Evolutionary conservation across 2,329 filamentous ascomycete genomes (phyloP).

Genomic region (Neopestalotiopsis sp.): DNA sequence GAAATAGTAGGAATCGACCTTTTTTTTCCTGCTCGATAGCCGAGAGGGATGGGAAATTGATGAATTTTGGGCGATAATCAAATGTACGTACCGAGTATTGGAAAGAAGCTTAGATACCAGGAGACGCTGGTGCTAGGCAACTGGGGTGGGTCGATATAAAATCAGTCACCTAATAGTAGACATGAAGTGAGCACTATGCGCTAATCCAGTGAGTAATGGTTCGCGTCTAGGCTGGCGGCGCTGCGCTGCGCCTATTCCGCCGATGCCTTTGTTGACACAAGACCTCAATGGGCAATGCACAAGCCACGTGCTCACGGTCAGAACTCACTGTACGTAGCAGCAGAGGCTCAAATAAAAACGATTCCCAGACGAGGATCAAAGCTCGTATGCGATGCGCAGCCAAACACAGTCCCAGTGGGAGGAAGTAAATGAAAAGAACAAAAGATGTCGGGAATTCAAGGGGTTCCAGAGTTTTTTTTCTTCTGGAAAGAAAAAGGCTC

Average conservation of each 20-base stretch:
- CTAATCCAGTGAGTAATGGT: slow-evolving; percentile 16
- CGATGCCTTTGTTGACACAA: not conserved
- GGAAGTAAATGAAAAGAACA: too few relatives aligned
- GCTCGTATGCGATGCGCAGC: too few relatives aligned
- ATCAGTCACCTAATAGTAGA: not conserved
- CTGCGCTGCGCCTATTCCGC: not conserved
- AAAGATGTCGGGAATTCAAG: too few relatives aligned
- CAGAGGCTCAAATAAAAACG: too few relatives aligned
- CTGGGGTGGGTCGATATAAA: slow-evolving; percentile 16
- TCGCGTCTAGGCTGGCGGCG: slow-evolving; percentile 3
- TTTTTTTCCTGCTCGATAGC: slow-evolving; percentile 12
- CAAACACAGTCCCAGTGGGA: too few relatives aligned
- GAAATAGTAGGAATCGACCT: slow-evolving; percentile 13
- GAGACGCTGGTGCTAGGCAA: slow-evolving; percentile 5
- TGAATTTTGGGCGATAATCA: slow-evolving; percentile 8
- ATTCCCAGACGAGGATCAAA: too few relatives aligned
- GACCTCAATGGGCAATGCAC: too few relatives aligned
- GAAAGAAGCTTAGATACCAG: slow-evolving; percentile 12
- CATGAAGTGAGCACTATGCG: slow-evolving; percentile 14
- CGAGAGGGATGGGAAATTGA: slow-evolving; percentile 17
- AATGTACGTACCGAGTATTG: slow-evolving; percentile 10
- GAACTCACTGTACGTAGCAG: too few relatives aligned
- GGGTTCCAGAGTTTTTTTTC: too few relatives aligned
- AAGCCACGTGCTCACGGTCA: not conserved
- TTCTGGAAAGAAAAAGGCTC: not conserved